Evolutionary conservation across 1,284 basidiomycete genomes (phyloP), one percentile per base, ranked within the genome.

Genomic region (Cryptococcus hybrid): DNA sequence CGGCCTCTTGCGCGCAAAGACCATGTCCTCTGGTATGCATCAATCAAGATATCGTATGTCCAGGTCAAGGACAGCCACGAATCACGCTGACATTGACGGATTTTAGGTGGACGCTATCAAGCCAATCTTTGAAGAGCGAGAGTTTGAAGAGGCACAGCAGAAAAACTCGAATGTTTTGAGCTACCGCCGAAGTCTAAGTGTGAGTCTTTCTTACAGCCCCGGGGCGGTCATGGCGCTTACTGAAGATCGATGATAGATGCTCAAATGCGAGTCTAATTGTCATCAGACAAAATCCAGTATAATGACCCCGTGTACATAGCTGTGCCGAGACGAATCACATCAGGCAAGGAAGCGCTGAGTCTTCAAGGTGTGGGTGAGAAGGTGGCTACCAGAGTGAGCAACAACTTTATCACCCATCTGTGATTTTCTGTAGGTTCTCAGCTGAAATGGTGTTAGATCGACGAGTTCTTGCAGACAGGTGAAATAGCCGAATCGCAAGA

Each of bases 101-200:
- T 30, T 9, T 34, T 13, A 49, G 47, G 47, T 78, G 51, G 64
- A 76, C 55, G 77, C 75, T 0, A 77, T 78, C 61, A 73, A 71
- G 55, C 77, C 77, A 9, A 77, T 78, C 39, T 75, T 71, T 54
- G 60, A 67, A 47, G 68, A 70, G 44, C 60, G 77, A n/a, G 75
- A 77, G 52, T 77, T 60, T 55, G 77, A 77, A 59, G 74, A 74
- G 44, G 55, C 56, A 4, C 60, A 67, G 35, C 75, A 78, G 62
- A 72, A 72, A 59, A 78, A 78, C 55, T 65, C 70, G 11, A 77
- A 78, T 56, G 69, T 77, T 1, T 57, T 78, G 35, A 74, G 72
- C 35, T 78, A 78, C 55, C 61, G 75, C 18, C 57, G 75, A 18
- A 75, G 74, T 58, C 71, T 78, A 64, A 75, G 74, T 48, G 74